Percentiles rank a stretch among this genome's conserved stretches.
These are phyloP conservation scores for Camelina hispida DNA, from an alignment of 345 rosid genomes.

Conservation along the genomic window DNA sequence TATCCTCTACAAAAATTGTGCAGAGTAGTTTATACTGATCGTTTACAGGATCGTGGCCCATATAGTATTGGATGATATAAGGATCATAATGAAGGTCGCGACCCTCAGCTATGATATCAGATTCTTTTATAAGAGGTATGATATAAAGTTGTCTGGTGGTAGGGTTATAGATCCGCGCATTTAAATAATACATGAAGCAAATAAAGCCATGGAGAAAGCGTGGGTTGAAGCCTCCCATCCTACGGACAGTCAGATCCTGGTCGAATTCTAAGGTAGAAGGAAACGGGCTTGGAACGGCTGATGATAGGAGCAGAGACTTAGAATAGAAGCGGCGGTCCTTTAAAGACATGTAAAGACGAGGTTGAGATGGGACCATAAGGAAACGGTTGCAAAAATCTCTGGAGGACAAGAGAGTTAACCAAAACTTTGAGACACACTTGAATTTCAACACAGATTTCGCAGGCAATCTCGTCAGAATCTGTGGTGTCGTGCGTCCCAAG, in stretches of 20 bases:
- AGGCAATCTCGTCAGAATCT: background rate
- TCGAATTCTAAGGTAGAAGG: background rate
- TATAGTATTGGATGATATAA: background rate
- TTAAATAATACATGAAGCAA: background rate
- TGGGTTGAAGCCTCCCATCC: background rate
- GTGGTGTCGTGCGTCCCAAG: background rate
- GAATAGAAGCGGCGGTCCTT: background rate
- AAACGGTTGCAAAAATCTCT: slow-evolving; percentile 4
- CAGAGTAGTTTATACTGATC: background rate
- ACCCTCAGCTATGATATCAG: background rate
- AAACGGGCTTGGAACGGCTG: background rate
- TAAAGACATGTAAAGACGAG: background rate
- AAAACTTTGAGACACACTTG: background rate
- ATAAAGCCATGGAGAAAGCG: background rate
- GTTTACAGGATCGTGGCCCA: background rate
- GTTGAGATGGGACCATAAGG: background rate
- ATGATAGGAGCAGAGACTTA: too few relatives aligned
- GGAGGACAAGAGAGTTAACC: background rate
- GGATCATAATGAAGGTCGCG: background rate
- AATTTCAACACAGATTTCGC: background rate
- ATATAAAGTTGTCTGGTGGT: background rate
- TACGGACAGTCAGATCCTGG: background rate
- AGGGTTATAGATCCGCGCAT: background rate
- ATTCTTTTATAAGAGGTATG: background rate
- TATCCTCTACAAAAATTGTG: background rate